Percentiles rank a stretch among this genome's conserved stretches.
Evolutionary conservation across 1,139 yeast species (phyloP).

Genomic region (Zygosaccharomyces pseudobailii): DNA sequence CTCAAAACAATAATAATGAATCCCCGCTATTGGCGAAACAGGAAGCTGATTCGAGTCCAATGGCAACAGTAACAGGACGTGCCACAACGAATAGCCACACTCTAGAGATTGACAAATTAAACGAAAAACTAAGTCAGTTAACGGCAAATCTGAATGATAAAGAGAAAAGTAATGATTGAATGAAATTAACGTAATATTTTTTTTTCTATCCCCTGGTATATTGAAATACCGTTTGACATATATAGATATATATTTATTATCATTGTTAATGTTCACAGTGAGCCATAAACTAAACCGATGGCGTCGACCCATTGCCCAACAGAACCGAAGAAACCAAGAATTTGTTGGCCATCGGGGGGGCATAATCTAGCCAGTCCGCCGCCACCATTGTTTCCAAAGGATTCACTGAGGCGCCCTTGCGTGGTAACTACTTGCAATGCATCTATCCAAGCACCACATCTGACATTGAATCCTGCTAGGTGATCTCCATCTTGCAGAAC

Average conservation of each 20-base stretch:
- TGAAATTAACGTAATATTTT: constrained; percentile 1
- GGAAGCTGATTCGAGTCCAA: constrained; percentile 3
- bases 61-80: constrained; percentile 4
- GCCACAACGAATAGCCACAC: constrained; percentile 5
- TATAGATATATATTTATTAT: background rate
- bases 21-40: constrained; percentile 11
- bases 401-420: constrained; percentile 47
- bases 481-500: constrained; percentile 52
- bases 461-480: constrained; percentile 54
- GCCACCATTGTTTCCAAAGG: constrained; percentile 62
- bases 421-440: constrained; percentile 66
- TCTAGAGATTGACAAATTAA: constrained; percentile 33
- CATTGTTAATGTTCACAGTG: constrained; percentile 2
- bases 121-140: constrained; percentile 27
- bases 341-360: constrained; percentile 53
- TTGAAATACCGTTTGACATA: background rate
- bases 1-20: constrained; percentile 4
- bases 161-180: constrained; percentile 5
- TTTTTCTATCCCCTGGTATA: background rate
- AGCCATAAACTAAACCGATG: constrained; percentile 46
- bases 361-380: constrained; percentile 59
- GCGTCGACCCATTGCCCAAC: constrained; percentile 68
- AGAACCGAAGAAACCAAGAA: constrained; percentile 69
- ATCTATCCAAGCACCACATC: constrained; percentile 88
- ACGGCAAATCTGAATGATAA: constrained; percentile 11